These are phyloP conservation scores for Quaeritorhiza haematococci DNA, from an alignment of 371 early-diverging fungal genomes.

Conservation along the genomic window DNA sequence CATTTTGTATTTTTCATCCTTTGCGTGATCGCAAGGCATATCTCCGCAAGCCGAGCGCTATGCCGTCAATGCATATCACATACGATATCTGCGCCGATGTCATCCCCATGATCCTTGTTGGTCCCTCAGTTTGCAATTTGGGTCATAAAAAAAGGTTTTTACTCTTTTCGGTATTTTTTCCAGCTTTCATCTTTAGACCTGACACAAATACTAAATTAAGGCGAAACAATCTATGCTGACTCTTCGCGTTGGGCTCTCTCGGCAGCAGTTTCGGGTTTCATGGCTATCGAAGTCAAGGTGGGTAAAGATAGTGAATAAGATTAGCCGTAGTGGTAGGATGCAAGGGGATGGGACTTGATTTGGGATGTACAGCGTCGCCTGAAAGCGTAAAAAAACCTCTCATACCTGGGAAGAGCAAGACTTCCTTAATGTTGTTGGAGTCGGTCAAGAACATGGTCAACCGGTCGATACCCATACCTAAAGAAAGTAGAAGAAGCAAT, in stretches of 20 bases:
- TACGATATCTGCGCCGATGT: too few relatives aligned
- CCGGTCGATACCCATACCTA: constrained; percentile 97
- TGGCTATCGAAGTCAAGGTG: constrained; percentile 16
- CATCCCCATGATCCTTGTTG: too few relatives aligned
- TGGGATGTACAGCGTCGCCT: constrained; percentile 65
- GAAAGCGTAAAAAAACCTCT: constrained; percentile 2
- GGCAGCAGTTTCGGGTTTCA: constrained; percentile 43
- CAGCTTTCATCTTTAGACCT: too few relatives aligned
- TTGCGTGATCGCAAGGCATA: too few relatives aligned
- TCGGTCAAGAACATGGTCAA: constrained; percentile 98
- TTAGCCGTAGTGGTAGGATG: neutral
- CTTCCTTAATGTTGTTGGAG: constrained; percentile 98
- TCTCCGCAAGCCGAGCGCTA: too few relatives aligned
- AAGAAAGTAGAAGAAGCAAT: constrained; percentile 8
- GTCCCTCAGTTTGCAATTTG: too few relatives aligned
- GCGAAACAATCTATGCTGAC: too few relatives aligned
- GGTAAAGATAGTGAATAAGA: constrained; percentile 4
- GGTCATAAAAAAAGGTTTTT: too few relatives aligned
- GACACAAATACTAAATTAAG: too few relatives aligned
- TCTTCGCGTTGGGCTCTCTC: constrained; percentile 15
- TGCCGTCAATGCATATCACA: too few relatives aligned
- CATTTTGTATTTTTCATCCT: too few relatives aligned
- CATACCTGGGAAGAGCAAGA: constrained; percentile 86
- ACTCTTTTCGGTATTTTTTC: too few relatives aligned
- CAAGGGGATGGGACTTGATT: neutral